Conservation (phyloP, 139 green algal genomes). For the Pycnococcus provasolii region DNA sequence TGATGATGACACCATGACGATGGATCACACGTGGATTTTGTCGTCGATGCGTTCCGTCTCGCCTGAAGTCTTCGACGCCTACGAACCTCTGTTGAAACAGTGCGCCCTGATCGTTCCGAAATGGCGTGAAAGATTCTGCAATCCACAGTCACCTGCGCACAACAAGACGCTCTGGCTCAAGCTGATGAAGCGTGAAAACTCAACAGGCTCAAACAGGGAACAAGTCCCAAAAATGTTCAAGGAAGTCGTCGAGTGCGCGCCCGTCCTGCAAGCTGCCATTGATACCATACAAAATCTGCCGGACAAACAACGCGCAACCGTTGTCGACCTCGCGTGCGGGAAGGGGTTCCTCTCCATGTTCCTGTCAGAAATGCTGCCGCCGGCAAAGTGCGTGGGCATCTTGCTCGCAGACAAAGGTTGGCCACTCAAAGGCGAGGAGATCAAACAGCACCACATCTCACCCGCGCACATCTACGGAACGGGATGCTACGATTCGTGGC, state of each 20-base stretch:
- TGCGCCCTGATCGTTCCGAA: too few species aligned
- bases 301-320: neutral
- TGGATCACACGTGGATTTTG: too few species aligned
- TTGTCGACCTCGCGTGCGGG: slow-evolving; percentile 24
- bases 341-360: slow-evolving; percentile 29
- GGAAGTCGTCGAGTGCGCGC: slow-evolving; percentile 21
- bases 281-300: neutral
- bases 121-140: too few species aligned
- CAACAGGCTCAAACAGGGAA: too few species aligned
- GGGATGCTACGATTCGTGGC: neutral
- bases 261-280: slow-evolving; percentile 6
- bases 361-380: slow-evolving; percentile 14
- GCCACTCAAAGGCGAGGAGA: neutral
- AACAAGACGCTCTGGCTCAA: too few species aligned
- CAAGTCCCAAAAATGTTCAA: slow-evolving; percentile 6
- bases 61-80: too few species aligned
- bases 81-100: too few species aligned
- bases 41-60: too few species aligned
- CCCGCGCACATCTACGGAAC: slow-evolving; percentile 15
- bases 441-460: slow-evolving; percentile 9
- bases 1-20: too few species aligned
- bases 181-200: too few species aligned
- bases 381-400: slow-evolving; percentile 9
- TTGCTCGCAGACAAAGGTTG: slow-evolving; percentile 20
- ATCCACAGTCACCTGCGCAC: too few species aligned